Evolutionary conservation across 352 stramenopile genomes (phyloP).

Genomic region (Sclerospora graminicola): DNA sequence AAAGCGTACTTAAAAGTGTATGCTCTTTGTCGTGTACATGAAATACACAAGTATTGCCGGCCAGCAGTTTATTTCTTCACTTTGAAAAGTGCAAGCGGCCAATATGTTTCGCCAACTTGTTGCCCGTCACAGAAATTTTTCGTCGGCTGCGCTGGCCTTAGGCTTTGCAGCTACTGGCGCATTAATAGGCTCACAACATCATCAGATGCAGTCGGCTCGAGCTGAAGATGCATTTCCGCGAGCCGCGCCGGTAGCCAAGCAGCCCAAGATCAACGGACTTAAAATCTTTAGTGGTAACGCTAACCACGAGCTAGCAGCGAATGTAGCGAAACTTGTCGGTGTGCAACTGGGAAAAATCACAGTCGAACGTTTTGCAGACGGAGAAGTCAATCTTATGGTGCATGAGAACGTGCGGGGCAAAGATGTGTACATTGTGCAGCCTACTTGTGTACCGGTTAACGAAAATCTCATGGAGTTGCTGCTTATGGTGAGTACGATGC

Average conservation of each 20-base stretch:
- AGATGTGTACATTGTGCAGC: conserved; percentile 99
- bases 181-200: conserved; percentile 23
- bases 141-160: conserved; percentile 38
- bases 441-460: conserved; percentile 98
- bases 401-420: conserved; percentile 99
- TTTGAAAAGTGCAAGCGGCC: too few species aligned
- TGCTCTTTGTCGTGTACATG: not conserved
- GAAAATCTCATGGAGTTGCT: conserved; percentile 99
- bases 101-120: conserved; percentile 66
- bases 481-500: conserved; percentile 96
- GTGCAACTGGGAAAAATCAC: conserved; percentile 97
- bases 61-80: too few species aligned
- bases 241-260: conserved; percentile 59
- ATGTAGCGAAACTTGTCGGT: conserved; percentile 96
- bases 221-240: conserved; percentile 48
- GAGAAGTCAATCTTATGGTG: conserved; percentile 99
- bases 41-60: not conserved
- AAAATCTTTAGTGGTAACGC: conserved; percentile 98
- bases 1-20: too few species aligned
- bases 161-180: conserved; percentile 34
- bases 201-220: conserved; percentile 20
- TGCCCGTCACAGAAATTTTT: conserved; percentile 37
- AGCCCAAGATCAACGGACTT: conserved; percentile 86
- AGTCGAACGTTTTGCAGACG: conserved; percentile 97
- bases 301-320: conserved; percentile 93